These are phyloP conservation scores for Crithidia mellificae DNA, from an alignment of 208 protist species.

Conservation along the genomic window DNA sequence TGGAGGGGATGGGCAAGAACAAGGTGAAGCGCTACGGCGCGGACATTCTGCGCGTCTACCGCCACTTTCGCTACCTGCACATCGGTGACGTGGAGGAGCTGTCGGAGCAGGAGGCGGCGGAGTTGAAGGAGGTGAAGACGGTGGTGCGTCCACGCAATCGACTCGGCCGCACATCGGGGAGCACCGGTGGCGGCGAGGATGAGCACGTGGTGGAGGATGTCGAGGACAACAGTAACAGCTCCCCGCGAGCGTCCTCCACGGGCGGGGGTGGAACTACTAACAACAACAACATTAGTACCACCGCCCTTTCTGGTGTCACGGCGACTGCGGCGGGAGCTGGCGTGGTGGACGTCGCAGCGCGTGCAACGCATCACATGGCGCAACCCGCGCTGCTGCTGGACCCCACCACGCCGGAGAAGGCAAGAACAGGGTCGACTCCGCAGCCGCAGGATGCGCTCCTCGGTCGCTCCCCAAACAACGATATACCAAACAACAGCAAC, in stretches of 20 bases:
- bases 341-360: not conserved
- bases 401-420: slow-evolving; percentile 44
- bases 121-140: slow-evolving; percentile 55
- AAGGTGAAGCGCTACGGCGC: slow-evolving; percentile 87
- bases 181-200: slow-evolving; percentile 16
- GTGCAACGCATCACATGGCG: slow-evolving; percentile 15
- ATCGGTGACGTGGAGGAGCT: slow-evolving; percentile 85
- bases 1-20: slow-evolving; percentile 88
- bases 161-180: slow-evolving; percentile 33
- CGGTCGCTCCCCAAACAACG: not conserved
- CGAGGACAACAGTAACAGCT: slow-evolving; percentile 15
- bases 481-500: not conserved
- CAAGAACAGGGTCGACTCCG: slow-evolving; percentile 23
- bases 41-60: slow-evolving; percentile 76
- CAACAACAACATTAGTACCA: not conserved
- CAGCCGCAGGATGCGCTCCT: not conserved
- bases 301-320: too few species aligned
- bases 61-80: slow-evolving; percentile 72
- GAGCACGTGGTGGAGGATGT: slow-evolving; percentile 23
- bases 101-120: slow-evolving; percentile 49
- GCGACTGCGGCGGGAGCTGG: not conserved
- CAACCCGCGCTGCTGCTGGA: slow-evolving; percentile 28
- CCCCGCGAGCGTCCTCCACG: not conserved
- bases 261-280: not conserved
- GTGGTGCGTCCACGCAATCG: slow-evolving; percentile 46